Evolutionary conservation across 345 rosid genomes (phyloP).

Genomic region (Psidium friedrichsthalianum): DNA sequence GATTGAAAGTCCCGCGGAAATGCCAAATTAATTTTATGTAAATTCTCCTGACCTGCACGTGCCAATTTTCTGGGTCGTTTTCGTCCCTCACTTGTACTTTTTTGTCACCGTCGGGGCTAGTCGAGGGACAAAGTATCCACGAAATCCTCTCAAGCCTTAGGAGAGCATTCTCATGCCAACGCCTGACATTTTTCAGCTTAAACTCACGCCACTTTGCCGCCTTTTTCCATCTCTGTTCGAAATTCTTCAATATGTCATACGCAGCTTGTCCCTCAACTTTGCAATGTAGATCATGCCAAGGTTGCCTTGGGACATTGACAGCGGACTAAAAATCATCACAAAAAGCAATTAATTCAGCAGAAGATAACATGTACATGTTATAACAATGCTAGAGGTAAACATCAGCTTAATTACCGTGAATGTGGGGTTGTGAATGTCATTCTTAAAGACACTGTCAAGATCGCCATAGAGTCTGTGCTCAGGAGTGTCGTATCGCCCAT

Average conservation of each 20-base stretch:
- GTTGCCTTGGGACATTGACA: slow-evolving; percentile 52
- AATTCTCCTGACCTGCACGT: slow-evolving; percentile 32
- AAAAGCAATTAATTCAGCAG: background rate
- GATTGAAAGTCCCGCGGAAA: background rate
- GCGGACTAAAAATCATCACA: slow-evolving; percentile 15
- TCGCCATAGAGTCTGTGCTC: slow-evolving; percentile 48
- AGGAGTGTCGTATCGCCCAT: slow-evolving; percentile 77
- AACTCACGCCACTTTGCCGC: slow-evolving; percentile 42
- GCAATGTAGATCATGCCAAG: slow-evolving; percentile 79
- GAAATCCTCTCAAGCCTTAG: slow-evolving; percentile 44
- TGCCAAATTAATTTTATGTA: background rate
- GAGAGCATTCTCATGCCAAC: slow-evolving; percentile 46
- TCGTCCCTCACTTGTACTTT: slow-evolving; percentile 21
- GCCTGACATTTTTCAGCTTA: slow-evolving; percentile 35
- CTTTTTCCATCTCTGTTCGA: slow-evolving; percentile 62
- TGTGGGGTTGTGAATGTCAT: slow-evolving; percentile 59
- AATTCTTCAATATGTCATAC: slow-evolving; percentile 47
- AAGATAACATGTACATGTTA: background rate
- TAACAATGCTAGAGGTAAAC: background rate
- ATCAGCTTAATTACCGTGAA: slow-evolving; percentile 32
- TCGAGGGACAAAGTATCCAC: slow-evolving; percentile 43
- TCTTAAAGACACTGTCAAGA: slow-evolving; percentile 36
- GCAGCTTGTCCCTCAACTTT: slow-evolving; percentile 76
- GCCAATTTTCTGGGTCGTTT: slow-evolving; percentile 57
- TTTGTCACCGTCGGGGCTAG: slow-evolving; percentile 27